These are phyloP conservation scores for Leucosporidium creatinivorum DNA, from an alignment of 768 basidiomycete species.

Conservation along the genomic window DNA sequence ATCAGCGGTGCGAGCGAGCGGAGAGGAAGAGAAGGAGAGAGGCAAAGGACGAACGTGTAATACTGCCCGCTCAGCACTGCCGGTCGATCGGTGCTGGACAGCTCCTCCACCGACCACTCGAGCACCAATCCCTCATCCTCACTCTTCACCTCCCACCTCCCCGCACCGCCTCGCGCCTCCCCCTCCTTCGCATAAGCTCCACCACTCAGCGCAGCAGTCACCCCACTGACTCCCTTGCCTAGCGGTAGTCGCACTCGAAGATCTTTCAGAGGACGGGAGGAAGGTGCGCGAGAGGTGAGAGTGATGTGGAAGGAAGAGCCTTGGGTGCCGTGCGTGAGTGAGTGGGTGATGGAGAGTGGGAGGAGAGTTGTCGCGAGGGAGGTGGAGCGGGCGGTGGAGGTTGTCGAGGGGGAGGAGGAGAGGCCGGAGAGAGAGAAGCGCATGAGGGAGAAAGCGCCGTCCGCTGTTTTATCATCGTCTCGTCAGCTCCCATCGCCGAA, in stretches of 20 bases:
- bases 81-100: constrained; percentile 14
- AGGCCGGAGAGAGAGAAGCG: constrained; percentile 14
- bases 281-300: constrained; percentile 15
- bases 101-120: constrained; percentile 18
- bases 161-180: constrained; percentile 19
- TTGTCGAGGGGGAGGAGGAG: not conserved
- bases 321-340: constrained; percentile 12
- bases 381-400: not conserved
- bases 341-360: constrained; percentile 21
- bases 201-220: not conserved
- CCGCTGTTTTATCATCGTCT: constrained; percentile 16
- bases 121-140: not conserved
- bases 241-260: constrained; percentile 18
- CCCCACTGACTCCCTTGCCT: constrained; percentile 4
- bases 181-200: constrained; percentile 7
- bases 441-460: constrained; percentile 20
- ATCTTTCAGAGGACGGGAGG: not conserved
- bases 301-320: constrained; percentile 16
- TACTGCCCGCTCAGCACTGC: constrained; percentile 22
- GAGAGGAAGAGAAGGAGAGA: too few relatives aligned
- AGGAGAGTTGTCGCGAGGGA: constrained; percentile 18
- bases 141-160: constrained; percentile 17
- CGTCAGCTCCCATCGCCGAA: too few relatives aligned
- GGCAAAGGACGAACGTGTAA: constrained; percentile 2
- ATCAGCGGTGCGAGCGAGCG: too few relatives aligned